Percentiles rank a stretch among this genome's conserved stretches.
phyloP scores from a whole-genome alignment of 306 rosid genomes.

The Senna siamea region DNA sequence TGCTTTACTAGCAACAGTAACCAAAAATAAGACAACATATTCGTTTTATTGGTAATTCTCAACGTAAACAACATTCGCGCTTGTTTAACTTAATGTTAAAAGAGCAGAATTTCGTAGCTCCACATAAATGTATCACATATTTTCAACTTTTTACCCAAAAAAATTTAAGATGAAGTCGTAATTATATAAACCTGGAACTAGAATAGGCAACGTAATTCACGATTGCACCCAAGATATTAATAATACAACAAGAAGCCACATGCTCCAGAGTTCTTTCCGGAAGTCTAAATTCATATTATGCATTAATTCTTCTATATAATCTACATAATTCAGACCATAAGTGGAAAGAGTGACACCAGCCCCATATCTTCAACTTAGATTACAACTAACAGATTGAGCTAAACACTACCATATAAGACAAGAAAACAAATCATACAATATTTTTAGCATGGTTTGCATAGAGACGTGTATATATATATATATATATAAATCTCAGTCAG shows the following conservation, averaged over 20 bases:
- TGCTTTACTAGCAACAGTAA: no score
- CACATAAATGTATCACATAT: background rate
- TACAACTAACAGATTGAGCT: background rate
- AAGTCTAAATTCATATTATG: background rate
- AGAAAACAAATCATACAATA: background rate
- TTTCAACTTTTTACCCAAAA: background rate
- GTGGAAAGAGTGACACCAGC: background rate
- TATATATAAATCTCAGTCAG: slow-evolving; percentile 1
- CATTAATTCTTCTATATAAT: slow-evolving; percentile 1
- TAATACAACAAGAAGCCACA: background rate
- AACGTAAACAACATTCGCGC: no score
- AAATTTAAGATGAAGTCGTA: background rate
- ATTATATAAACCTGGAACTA: background rate
- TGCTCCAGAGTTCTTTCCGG: background rate
- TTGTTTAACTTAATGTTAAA: no score
- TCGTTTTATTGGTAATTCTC: no score
- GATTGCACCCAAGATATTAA: background rate
- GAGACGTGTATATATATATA: background rate
- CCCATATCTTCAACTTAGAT: background rate
- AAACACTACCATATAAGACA: background rate
- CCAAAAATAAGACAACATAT: no score
- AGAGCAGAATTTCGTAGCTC: background rate
- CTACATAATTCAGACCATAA: background rate
- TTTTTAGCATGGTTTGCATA: background rate
- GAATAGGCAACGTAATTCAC: background rate